Conservation (phyloP, 805 yeast genomes). For the Saturnispora hagleri region DNA sequence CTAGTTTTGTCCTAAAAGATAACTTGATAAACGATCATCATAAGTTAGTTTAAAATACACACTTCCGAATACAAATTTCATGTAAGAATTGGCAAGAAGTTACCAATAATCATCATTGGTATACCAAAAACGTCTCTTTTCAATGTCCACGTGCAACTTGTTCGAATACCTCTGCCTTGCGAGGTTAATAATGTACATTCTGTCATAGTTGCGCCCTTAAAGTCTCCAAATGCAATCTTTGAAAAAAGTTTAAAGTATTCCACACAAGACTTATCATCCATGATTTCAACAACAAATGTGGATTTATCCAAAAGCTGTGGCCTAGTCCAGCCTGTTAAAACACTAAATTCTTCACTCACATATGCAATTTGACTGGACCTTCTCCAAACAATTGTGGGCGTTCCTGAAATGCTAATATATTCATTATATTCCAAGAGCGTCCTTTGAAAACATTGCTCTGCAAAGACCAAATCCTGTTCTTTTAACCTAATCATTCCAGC, state of each 20-base stretch:
- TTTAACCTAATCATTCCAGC: conserved; percentile 85
- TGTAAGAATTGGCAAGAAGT: conserved; percentile 69
- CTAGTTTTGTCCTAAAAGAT: neutral
- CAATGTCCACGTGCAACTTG: conserved; percentile 86
- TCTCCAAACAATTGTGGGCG: conserved; percentile 94
- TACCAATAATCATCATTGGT: conserved; percentile 95
- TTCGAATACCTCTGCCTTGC: conserved; percentile 46
- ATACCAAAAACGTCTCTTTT: conserved; percentile 93
- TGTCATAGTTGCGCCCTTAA: conserved; percentile 80
- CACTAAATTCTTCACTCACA: conserved; percentile 88
- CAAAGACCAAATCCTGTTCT: conserved; percentile 85
- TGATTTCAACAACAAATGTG: conserved; percentile 69
- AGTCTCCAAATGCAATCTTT: conserved; percentile 83
- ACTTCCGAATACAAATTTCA: conserved; percentile 9
- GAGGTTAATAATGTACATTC: conserved; percentile 70
- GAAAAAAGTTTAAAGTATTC: conserved; percentile 83
- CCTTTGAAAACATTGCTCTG: conserved; percentile 94
- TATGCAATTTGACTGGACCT: conserved; percentile 93
- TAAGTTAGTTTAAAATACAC: neutral
- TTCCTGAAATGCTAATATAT: conserved; percentile 75
- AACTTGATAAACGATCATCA: neutral
- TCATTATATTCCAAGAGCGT: conserved; percentile 83
- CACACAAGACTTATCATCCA: conserved; percentile 81
- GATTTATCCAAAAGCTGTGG: conserved; percentile 57
- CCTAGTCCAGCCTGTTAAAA: conserved; percentile 82